A percentile compares a stretch with the other conserved stretches of the same genome.
Conservation (phyloP, 441 rosid species). For the Erodium moschatum region DNA sequence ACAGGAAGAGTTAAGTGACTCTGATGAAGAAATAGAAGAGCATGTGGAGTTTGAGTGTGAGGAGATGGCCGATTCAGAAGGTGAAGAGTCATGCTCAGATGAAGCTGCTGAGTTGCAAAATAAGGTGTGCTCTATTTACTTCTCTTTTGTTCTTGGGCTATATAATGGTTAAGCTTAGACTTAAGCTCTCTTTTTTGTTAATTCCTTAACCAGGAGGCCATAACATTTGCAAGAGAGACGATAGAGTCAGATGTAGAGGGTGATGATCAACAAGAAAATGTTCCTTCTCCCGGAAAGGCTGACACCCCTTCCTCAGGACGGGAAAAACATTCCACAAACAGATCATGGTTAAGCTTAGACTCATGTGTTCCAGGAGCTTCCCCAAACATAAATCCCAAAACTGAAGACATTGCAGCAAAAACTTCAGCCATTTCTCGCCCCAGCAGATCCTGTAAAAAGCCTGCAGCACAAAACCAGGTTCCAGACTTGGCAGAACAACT, state of each 20-base stretch:
- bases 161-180: background rate
- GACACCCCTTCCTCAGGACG: constrained; percentile 26
- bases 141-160: background rate
- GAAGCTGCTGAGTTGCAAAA: constrained; percentile 38
- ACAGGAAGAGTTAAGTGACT: constrained; percentile 93
- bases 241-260: constrained; percentile 26
- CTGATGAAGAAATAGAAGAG: constrained; percentile 87
- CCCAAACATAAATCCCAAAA: constrained; percentile 27
- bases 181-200: constrained; percentile 9
- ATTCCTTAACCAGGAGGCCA: constrained; percentile 35
- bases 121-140: constrained; percentile 33
- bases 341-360: constrained; percentile 80
- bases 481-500: constrained; percentile 36
- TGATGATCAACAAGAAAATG: constrained; percentile 25
- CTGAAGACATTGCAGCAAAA: constrained; percentile 24
- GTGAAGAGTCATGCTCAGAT: constrained; percentile 56
- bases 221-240: constrained; percentile 25
- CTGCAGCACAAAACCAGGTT: constrained; percentile 30
- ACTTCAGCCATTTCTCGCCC: constrained; percentile 28
- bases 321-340: constrained; percentile 36
- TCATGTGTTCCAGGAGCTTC: constrained; percentile 34
- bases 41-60: constrained; percentile 93
- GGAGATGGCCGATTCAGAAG: constrained; percentile 98
- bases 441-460: constrained; percentile 43
- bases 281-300: constrained; percentile 20